Conservation (phyloP, 768 basidiomycete species). For the Melanogaster broomeanus region DNA sequence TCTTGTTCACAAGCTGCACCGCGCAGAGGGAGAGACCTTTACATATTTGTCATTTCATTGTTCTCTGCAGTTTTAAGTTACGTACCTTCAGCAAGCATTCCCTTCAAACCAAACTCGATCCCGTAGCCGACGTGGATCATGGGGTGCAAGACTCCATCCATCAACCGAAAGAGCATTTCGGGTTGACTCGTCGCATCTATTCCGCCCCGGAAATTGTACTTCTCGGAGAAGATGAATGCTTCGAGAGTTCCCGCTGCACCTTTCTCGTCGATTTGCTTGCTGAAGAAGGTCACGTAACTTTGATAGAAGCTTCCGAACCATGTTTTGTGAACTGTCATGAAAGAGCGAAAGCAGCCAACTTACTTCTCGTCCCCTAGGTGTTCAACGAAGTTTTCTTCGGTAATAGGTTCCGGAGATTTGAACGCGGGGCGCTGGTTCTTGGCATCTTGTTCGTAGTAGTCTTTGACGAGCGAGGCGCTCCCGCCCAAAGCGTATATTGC, state of each 20-base stretch:
- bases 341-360: neutral
- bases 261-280: conserved; percentile 11
- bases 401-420: conserved; percentile 9
- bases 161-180: conserved; percentile 54
- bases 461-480: conserved; percentile 20
- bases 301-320: conserved; percentile 22
- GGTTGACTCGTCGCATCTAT: conserved; percentile 33
- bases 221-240: conserved; percentile 32
- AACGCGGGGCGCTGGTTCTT: conserved; percentile 22
- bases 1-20: conserved; percentile 33
- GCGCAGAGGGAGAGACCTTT: conserved; percentile 27
- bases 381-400: conserved; percentile 7
- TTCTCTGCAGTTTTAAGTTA: too few relatives aligned
- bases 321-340: neutral
- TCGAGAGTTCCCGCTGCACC: conserved; percentile 20
- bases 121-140: conserved; percentile 66
- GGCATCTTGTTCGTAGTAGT: conserved; percentile 26
- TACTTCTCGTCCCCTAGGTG: conserved; percentile 17
- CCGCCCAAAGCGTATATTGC: conserved; percentile 30
- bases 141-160: conserved; percentile 55
- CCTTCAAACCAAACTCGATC: conserved; percentile 61
- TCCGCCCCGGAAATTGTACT: conserved; percentile 23
- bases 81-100: conserved; percentile 63
- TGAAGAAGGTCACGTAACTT: conserved; percentile 30
- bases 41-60: neutral